phyloP scores from a whole-genome alignment of 305 asterid species.

The Solanum hybrid region DNA sequence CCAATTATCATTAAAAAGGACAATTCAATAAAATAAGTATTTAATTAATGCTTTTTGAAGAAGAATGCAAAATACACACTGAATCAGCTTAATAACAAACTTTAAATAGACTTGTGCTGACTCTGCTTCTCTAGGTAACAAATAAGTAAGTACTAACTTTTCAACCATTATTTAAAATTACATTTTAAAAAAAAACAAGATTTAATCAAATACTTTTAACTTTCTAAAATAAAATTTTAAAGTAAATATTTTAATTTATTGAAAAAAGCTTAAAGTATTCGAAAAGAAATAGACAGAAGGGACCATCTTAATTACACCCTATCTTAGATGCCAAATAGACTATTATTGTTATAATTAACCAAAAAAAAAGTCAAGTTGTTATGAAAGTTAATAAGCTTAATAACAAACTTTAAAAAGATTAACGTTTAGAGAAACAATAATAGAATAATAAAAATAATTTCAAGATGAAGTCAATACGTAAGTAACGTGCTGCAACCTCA shows the following conservation, averaged over 20 bases:
- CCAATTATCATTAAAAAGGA: not conserved
- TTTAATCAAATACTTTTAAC: not conserved
- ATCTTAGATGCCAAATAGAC: not conserved
- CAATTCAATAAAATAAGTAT: too few species aligned
- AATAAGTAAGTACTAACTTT: not conserved
- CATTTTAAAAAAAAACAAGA: too few species aligned
- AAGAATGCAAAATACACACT: not conserved
- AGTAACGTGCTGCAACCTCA: not conserved
- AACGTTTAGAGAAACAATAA: not conserved
- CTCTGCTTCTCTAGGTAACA: not conserved
- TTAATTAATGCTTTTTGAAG: not conserved
- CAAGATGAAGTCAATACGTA: not conserved
- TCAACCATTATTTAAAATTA: not conserved
- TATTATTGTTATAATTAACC: not conserved
- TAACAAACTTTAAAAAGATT: not conserved
- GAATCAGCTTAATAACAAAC: not conserved
- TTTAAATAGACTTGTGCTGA: not conserved
- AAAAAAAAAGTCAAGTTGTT: not conserved
- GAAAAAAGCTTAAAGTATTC: not conserved
- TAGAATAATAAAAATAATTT: not conserved
- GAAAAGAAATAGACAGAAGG: not conserved
- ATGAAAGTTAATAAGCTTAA: not conserved
- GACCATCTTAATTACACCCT: not conserved
- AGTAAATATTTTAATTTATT: not conserved
- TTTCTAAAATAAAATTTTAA: not conserved